Evolutionary conservation across 73 alveolate genomes (phyloP), one percentile per base, ranked within the genome.

Genomic region (Effrenium voratum): DNA sequence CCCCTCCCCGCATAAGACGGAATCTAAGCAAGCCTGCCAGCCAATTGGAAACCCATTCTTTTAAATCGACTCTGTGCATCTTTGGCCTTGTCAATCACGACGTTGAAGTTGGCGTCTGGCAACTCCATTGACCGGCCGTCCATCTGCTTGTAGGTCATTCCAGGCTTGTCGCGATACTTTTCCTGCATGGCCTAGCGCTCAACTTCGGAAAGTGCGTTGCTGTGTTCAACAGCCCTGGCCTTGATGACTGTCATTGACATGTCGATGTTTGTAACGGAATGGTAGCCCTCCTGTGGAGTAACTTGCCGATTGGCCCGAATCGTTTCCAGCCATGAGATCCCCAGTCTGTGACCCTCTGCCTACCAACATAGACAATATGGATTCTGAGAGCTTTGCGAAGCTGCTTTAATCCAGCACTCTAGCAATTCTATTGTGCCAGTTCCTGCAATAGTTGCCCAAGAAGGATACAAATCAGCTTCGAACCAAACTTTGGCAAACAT

Each of bases 91-190:
- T 72, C 83, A 5, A 72, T n/a, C 45, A 72, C 83, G 3, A 34
- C 83, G 49, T 72, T 72, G 83, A 72, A 72, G 83, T 72, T n/a
- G 52, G 52, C 83, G 26, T 72, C 83, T 72, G 83, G 83, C 45
- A 72, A 72, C 83, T 72, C 52, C 83, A 72, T 72, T 28, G 83
- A n/a, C 49, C 83, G 83, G 49, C 52, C 83, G 49, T 72, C 83
- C 83, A 72, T 72, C 49, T 72, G 83, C 49, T 72, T 40, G 83
- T 72, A 72, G 46, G 52, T 72, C 83, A 72, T 72, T n/a, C 83
- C 83, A 24, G 83, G 83, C 83, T 72, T 72, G 83, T 72, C 83
- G 52, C 83, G 83, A 34, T 36, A 40, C 83, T 40, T 72, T 6
- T 72, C 83, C 49, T 72, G 83, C 75, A 60, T 60, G 8, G 75